Base-by-base conservation (phyloP, 139 green algal genomes). In the Nannochloris sp. region DNA sequence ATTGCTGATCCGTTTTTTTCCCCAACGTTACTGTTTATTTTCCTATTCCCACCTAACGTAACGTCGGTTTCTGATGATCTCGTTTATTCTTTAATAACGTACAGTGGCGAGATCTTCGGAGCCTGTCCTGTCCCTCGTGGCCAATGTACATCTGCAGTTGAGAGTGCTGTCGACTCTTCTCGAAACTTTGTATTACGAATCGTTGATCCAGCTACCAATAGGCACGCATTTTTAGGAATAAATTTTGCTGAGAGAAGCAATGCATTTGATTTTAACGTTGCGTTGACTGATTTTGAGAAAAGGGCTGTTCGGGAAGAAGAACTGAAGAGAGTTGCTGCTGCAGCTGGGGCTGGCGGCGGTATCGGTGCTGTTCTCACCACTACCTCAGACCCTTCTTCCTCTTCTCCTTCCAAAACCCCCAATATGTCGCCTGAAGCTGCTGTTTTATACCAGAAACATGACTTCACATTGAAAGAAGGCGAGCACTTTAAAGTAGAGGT, bases 201-300 rank as follows among this genome's bases (percentile, higher is more conserved):
- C 19, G 84, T 84, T 53, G 87, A 93, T 64, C 54, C 77, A 2
- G 54, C 61, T 25, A 83, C 70, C 7, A 66, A 70, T 48, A 74
- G 85, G 2, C 85, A 90, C 47, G 88, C 87, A 4, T 94, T 93
- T 70, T 58, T 93, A 32, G 88, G 86, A 3, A 66, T 95, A 46
- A 82, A 77, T 37, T 95, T 95, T 39, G 35, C 54, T 12, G 84
- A 94, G 27, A 65, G 88, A 4, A 60, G 25, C 0, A 71, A 89
- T 12, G 86, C 88, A 0, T 93, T 93, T 61, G 87, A 92, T 70
- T 95, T 95, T 76, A 90, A 86, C n/a, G 85, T 89, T 7, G 79
- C 85, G 1, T 65, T 93, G 62, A 77, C 87, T 57, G 34, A 80
- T 15, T 23, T 46, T 62, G 54, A 62, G 24, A 69, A 32, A 13